Conservation (phyloP, 306 rosid genomes). For the Acacia acuminata region DNA sequence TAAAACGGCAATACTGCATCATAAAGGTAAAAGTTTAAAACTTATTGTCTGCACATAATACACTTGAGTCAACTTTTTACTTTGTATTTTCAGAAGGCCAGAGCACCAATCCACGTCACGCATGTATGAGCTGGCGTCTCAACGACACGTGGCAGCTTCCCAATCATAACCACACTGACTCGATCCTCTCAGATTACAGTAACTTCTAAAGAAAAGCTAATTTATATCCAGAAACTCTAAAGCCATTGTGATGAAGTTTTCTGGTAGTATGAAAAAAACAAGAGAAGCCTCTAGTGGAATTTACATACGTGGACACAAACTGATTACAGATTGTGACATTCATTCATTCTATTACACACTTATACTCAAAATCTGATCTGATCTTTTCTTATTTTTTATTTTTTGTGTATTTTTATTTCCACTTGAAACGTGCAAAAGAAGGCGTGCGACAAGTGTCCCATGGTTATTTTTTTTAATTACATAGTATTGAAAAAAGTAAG, state of each 20-base stretch:
- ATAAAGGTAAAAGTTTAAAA: not conserved
- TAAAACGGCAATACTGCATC: not conserved
- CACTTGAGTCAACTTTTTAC: not conserved
- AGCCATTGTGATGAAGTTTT: not conserved
- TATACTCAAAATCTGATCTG: not conserved
- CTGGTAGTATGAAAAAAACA: not conserved
- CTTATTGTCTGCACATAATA: not conserved
- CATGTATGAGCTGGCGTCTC: not conserved
- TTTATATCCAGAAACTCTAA: not conserved
- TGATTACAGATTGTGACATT: not conserved
- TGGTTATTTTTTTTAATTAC: not conserved
- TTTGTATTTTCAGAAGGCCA: not conserved
- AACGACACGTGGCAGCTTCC: not conserved
- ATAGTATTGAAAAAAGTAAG: not conserved
- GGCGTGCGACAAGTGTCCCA: conserved; percentile 31
- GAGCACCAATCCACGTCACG: not conserved
- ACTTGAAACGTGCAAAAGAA: not conserved
- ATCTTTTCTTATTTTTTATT: not conserved
- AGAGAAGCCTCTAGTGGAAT: conserved; percentile 7
- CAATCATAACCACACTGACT: not conserved
- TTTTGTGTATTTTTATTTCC: not conserved
- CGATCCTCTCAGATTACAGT: not conserved
- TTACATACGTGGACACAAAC: conserved; percentile 5
- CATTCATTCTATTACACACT: not conserved
- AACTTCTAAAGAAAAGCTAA: not conserved